Evolutionary conservation across 768 basidiomycete genomes (phyloP).

Genomic region (Collybiopsis confluens): DNA sequence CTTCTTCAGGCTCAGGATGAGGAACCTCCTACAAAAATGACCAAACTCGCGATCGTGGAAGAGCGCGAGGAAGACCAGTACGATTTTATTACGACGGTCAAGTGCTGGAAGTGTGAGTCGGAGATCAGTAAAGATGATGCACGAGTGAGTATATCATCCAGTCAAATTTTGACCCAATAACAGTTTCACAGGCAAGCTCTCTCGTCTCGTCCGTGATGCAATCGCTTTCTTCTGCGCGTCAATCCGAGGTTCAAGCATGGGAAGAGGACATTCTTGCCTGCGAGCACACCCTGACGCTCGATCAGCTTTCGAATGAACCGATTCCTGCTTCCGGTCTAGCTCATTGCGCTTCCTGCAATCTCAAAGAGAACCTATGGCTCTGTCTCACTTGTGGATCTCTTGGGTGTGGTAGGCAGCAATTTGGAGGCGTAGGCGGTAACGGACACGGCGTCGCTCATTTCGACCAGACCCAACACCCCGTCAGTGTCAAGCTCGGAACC

Average conservation of each 20-base stretch:
- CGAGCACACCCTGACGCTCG: slow-evolving; percentile 62
- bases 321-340: slow-evolving; percentile 66
- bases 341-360: slow-evolving; percentile 76
- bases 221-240: slow-evolving; percentile 83
- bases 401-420: slow-evolving; percentile 86
- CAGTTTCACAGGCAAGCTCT: slow-evolving; percentile 38
- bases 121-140: slow-evolving; percentile 41
- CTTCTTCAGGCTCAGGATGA: slow-evolving; percentile 55
- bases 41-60: slow-evolving; percentile 81
- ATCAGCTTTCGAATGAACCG: slow-evolving; percentile 36
- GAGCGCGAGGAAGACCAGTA: slow-evolving; percentile 90
- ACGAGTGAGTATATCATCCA: slow-evolving; percentile 33
- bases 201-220: slow-evolving; percentile 69
- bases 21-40: slow-evolving; percentile 87
- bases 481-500: slow-evolving; percentile 92
- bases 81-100: slow-evolving; percentile 57
- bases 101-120: slow-evolving; percentile 74
- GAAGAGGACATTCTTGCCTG: slow-evolving; percentile 90
- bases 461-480: slow-evolving; percentile 63
- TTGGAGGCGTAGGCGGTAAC: slow-evolving; percentile 78
- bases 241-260: slow-evolving; percentile 96
- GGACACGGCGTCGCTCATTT: slow-evolving; percentile 86
- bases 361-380: slow-evolving; percentile 92
- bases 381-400: slow-evolving; percentile 89
- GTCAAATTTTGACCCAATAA: slow-evolving; percentile 2